Percentiles rank a stretch among this genome's conserved stretches.
Conservation (phyloP, 352 stramenopile species). For the Pythium folliculosum region DNA sequence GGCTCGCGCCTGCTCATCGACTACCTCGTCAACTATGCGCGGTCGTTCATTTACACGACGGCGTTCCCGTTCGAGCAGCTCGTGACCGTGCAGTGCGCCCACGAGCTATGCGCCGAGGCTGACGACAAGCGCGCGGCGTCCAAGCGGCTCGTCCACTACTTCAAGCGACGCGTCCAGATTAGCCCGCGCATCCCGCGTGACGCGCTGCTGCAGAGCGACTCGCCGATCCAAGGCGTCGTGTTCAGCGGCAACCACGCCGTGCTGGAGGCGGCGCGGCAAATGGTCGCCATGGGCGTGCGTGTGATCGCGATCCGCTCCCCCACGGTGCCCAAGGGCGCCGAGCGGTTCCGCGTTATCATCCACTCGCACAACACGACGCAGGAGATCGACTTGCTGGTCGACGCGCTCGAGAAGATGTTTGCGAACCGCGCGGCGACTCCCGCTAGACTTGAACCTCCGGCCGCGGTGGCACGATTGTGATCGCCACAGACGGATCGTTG, state of each 20-base stretch:
- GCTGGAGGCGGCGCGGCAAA: constrained; percentile 65
- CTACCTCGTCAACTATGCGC: constrained; percentile 97
- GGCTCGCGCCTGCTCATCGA: constrained; percentile 88
- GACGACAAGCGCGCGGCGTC: constrained; percentile 46
- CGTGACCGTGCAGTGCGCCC: constrained; percentile 85
- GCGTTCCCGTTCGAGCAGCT: constrained; percentile 92
- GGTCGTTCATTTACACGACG: constrained; percentile 98
- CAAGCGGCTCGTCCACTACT: constrained; percentile 72
- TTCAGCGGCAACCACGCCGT: constrained; percentile 91
- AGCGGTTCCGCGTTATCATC: constrained; percentile 96
- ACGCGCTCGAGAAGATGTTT: constrained; percentile 54
- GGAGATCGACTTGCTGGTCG: constrained; percentile 82
- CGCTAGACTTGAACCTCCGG: background rate
- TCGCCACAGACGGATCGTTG: background rate
- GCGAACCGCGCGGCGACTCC: background rate
- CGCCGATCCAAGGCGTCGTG: constrained; percentile 95
- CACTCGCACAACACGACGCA: constrained; percentile 92
- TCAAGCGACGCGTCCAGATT: constrained; percentile 59
- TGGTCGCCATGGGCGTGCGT: constrained; percentile 79
- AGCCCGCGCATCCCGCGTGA: constrained; percentile 42
- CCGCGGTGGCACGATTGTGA: constrained; percentile 8
- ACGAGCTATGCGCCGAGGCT: constrained; percentile 79
- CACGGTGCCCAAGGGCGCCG: constrained; percentile 92
- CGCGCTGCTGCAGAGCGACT: constrained; percentile 66
- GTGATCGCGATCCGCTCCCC: constrained; percentile 95